phyloP scores from a whole-genome alignment of 139 green algal genomes.

The Coelastrella sp. region DNA sequence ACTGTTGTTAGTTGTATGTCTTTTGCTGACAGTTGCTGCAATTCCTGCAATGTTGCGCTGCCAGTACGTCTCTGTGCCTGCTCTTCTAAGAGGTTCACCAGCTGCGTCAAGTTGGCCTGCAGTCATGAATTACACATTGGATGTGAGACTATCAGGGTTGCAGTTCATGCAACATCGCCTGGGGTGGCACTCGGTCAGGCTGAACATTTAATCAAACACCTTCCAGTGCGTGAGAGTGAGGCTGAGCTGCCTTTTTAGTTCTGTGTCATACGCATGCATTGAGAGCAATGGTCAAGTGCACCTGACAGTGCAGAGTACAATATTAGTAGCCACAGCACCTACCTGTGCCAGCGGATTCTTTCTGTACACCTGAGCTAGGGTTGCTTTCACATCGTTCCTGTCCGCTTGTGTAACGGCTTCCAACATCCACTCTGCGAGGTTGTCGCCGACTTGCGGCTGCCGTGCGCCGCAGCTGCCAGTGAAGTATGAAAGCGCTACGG shows the following conservation, averaged over 20 bases:
- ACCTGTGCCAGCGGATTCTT: neutral
- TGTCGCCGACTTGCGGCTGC: conserved; percentile 38
- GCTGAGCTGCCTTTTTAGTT: no score
- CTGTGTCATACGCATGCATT: no score
- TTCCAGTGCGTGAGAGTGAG: no score
- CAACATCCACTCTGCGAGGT: conserved; percentile 61
- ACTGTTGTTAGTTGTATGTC: neutral
- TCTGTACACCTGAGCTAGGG: conserved; percentile 53
- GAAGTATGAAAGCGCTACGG: conserved; percentile 8
- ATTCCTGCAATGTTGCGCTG: conserved; percentile 9
- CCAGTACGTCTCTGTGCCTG: conserved; percentile 3
- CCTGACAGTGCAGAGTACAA: no score
- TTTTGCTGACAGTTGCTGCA: neutral
- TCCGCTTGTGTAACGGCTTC: conserved; percentile 69
- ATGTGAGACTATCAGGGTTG: no score
- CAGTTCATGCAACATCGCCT: no score
- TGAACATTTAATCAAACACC: no score
- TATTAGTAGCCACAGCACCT: neutral
- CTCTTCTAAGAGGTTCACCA: neutral
- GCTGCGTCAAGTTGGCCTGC: neutral
- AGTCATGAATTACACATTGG: no score
- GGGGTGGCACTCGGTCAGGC: no score
- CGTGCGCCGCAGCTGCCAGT: neutral
- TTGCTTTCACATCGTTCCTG: conserved; percentile 31
- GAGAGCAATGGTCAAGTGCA: no score